Conservation (phyloP, 495 filamentous ascomycete genomes). For the Aspergillus sclerotioniger region DNA sequence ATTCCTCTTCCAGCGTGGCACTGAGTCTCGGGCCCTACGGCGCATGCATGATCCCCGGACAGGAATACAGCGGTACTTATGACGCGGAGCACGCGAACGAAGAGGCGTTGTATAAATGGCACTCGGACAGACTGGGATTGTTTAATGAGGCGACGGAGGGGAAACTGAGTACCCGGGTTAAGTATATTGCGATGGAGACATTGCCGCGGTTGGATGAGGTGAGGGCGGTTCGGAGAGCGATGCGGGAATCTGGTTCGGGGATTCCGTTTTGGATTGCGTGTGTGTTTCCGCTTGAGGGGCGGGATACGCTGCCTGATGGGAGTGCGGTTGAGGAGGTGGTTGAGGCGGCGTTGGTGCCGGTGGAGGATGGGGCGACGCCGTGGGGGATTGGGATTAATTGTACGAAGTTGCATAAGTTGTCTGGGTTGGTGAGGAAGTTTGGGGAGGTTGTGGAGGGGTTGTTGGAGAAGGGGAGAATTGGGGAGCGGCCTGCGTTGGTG, state of each 20-base stretch:
- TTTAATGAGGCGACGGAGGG: conserved; percentile 37
- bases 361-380: conserved; percentile 29
- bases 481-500: conserved; percentile 51
- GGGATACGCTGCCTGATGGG: conserved; percentile 45
- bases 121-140: conserved; percentile 49
- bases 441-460: conserved; percentile 38
- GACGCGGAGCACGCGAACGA: conserved; percentile 42
- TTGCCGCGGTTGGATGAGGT: conserved; percentile 58
- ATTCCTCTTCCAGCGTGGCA: conserved; percentile 32
- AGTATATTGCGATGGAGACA: conserved; percentile 65
- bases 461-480: conserved; percentile 16
- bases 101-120: conserved; percentile 51
- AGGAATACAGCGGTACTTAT: conserved; percentile 62
- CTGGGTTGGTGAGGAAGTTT: conserved; percentile 44
- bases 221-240: conserved; percentile 49
- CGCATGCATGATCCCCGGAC: conserved; percentile 58
- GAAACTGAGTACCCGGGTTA: conserved; percentile 29
- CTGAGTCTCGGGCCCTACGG: conserved; percentile 64
- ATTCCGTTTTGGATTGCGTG: conserved; percentile 58
- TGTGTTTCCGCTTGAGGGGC: conserved; percentile 56
- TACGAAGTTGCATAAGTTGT: conserved; percentile 56
- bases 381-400: conserved; percentile 69
- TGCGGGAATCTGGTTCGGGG: conserved; percentile 8
- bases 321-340: conserved; percentile 27
- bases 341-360: conserved; percentile 27